These are phyloP conservation scores for Beta macrorhiza DNA, from an alignment of 179 eudicot species.

Conservation along the genomic window DNA sequence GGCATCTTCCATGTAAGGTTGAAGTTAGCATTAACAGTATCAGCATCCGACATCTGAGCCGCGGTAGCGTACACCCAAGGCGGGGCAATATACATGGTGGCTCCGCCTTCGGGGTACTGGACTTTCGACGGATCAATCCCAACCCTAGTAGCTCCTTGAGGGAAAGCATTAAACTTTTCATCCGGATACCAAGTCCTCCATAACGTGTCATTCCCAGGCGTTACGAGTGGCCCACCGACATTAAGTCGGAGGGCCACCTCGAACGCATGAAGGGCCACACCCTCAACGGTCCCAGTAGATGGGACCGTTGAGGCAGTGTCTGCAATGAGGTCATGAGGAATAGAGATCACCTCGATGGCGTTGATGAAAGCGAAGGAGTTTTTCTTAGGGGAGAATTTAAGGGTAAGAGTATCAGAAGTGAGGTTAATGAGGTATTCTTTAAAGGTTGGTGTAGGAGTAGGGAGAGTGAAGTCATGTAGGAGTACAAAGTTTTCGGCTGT, in stretches of 20 bases:
- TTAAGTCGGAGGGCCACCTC: conserved; percentile 64
- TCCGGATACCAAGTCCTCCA: conserved; percentile 76
- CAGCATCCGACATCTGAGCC: conserved; percentile 60
- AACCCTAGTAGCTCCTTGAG: conserved; percentile 47
- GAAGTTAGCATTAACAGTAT: conserved; percentile 44
- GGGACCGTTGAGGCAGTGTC: conserved; percentile 54
- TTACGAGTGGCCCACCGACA: conserved; percentile 71
- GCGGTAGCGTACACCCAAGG: conserved; percentile 66
- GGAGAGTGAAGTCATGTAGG: conserved; percentile 59
- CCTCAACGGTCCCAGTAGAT: conserved; percentile 41
- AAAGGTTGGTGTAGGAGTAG: conserved; percentile 28
- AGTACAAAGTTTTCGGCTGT: conserved; percentile 60
- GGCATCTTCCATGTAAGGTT: conserved; percentile 79
- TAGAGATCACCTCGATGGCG: conserved; percentile 77
- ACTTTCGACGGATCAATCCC: conserved; percentile 42
- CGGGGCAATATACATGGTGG: conserved; percentile 64
- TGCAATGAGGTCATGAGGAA: conserved; percentile 53
- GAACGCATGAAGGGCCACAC: conserved; percentile 40
- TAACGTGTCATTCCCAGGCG: conserved; percentile 68
- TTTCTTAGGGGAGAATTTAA: conserved; percentile 63
- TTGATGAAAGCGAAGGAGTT: conserved; percentile 75
- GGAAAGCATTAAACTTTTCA: conserved; percentile 41
- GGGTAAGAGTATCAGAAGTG: conserved; percentile 48
- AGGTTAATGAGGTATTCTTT: conserved; percentile 77
- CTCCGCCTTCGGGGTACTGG: conserved; percentile 56